Evolutionary conservation across 2,329 filamentous ascomycete genomes (phyloP), one percentile per base, ranked within the genome.

Genomic region (Aspergillus arachidicola): DNA sequence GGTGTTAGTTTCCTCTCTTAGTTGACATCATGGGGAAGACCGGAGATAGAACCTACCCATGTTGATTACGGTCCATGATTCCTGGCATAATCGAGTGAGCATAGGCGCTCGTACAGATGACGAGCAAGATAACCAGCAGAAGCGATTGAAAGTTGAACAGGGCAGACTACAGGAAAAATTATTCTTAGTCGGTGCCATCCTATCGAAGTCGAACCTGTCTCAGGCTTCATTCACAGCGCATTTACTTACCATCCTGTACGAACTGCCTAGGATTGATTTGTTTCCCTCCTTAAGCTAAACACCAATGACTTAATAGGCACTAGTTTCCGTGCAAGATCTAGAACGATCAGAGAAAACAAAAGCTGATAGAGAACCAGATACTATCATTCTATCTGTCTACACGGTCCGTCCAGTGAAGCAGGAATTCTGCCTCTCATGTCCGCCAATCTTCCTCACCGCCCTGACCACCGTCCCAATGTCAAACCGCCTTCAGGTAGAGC

Each of bases 101-200:
- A 81, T 99, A 98, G 66, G 95, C 89, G 79, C 92, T 94, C 62
- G 95, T 97, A 86, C 95, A 99, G 76, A 98, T 96, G 71, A 96
- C 88, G 71, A 99, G 90, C 58, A 99, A 89, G 73, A 99, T 89
- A 70, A 97, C 94, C 72, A 98, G 88, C 72, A 99, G 87, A 71
- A 98, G 91, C 63, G 93, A 96, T 80, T 97, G 93, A 84, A 99
- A 98, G 83, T 98, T 98, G 89, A 99, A 97, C 74, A 99, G 90
- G 60, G 95, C 95, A 64, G 95, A 91, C 95, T 97, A 74, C 57
- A 43, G 48, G n/a, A 28, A 7, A 19, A 26, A 55, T 46, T 19
- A 59, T 28, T 53, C 38, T 53, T 28, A 45, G 57, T 43, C 12
- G 21, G 48, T 36, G 11, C 38, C 46, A 58, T 51, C 4, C 12